Percentiles rank a stretch among this genome's conserved stretches.
phyloP scores from a whole-genome alignment of 225 moss, liverwort and hornwort species.

The Physcomitrium patens region DNA sequence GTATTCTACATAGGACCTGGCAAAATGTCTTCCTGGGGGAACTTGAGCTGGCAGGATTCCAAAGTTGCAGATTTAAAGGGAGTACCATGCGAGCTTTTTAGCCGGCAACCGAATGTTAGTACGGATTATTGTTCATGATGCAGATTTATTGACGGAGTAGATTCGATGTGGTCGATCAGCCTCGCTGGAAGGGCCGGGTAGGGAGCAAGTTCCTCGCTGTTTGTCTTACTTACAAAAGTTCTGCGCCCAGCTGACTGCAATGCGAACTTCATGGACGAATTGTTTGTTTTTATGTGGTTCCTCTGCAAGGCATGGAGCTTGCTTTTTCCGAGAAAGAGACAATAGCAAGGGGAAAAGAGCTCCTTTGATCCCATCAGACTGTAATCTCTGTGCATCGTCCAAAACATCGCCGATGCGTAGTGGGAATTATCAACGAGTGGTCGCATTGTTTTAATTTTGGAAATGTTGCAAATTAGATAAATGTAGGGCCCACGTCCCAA shows the following conservation, averaged over 20 bases:
- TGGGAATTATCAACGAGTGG: background rate
- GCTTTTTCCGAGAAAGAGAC: constrained; percentile 1
- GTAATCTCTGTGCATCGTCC: constrained; percentile 11
- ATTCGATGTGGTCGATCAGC: too few species aligned
- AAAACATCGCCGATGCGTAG: background rate
- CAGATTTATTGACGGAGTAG: background rate
- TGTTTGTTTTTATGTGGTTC: constrained; percentile 14
- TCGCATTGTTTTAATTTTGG: too few species aligned
- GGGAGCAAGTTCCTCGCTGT: too few species aligned
- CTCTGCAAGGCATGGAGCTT: background rate
- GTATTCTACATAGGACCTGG: too few species aligned
- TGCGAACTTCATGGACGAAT: background rate
- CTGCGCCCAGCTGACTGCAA: background rate
- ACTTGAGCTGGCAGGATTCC: too few species aligned
- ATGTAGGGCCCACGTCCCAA: background rate
- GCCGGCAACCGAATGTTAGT: too few species aligned
- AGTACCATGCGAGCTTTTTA: too few species aligned
- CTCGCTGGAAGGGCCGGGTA: too few species aligned
- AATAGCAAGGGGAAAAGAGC: background rate
- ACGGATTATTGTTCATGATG: background rate
- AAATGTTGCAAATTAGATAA: too few species aligned
- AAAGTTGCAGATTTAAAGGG: too few species aligned
- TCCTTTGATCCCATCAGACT: background rate
- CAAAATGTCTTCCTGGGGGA: too few species aligned
- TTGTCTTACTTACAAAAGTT: background rate